These are phyloP conservation scores for Claviceps citrina DNA, from an alignment of 2,329 filamentous ascomycete species.

Conservation along the genomic window DNA sequence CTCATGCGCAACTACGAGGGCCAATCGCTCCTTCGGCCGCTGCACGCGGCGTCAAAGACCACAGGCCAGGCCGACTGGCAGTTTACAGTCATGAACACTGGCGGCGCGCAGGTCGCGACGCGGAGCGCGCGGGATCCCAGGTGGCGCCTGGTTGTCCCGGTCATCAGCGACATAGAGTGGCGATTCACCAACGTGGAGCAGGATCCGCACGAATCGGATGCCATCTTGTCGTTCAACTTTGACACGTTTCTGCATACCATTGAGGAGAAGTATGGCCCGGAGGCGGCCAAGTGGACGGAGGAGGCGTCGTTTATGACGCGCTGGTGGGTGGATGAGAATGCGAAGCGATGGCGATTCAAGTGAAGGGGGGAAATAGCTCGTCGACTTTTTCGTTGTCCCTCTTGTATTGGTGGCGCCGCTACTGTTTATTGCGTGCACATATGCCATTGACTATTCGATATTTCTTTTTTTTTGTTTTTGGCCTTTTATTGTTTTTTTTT, in stretches of 20 bases:
- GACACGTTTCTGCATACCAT: slow-evolving; percentile 10
- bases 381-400: too few relatives aligned
- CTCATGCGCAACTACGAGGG: slow-evolving; percentile 21
- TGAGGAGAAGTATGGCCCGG: slow-evolving; percentile 11
- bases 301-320: slow-evolving; percentile 18
- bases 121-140: slow-evolving; percentile 10
- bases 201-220: slow-evolving; percentile 16
- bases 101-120: slow-evolving; percentile 11
- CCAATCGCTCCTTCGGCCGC: slow-evolving; percentile 19
- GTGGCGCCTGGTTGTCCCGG: slow-evolving; percentile 13
- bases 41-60: slow-evolving; percentile 9
- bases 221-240: slow-evolving; percentile 14
- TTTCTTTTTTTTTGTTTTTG: too few relatives aligned
- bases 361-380: too few relatives aligned
- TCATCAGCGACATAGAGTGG: slow-evolving; percentile 16
- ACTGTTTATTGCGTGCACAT: background rate
- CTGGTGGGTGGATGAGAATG: slow-evolving; percentile 22
- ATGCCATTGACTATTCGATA: too few relatives aligned
- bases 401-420: too few relatives aligned
- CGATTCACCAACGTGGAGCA: slow-evolving; percentile 15
- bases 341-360: slow-evolving; percentile 19
- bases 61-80: slow-evolving; percentile 13
- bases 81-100: slow-evolving; percentile 14
- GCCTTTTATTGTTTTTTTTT: too few relatives aligned
- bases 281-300: slow-evolving; percentile 18